Base-by-base conservation (phyloP, 495 filamentous ascomycete species). In the Mycothermus thermophilus region DNA sequence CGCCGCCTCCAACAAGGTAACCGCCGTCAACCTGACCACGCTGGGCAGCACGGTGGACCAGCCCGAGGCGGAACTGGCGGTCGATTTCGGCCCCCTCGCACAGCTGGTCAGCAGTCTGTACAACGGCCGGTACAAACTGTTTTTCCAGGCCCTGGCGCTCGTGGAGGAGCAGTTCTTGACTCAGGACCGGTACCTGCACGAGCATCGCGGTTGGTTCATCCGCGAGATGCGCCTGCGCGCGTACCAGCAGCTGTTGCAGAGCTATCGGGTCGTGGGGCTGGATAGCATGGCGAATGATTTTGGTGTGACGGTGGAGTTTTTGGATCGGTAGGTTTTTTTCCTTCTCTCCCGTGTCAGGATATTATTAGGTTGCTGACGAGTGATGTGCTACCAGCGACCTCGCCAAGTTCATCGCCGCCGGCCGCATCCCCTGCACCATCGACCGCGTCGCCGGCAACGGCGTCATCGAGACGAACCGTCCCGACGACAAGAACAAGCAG, bases 401-500 rank as follows among this genome's bases (percentile, higher is more conserved):
- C 35, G 83, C 86, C 54, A 93, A 86, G 55, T 97, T 96, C 62
- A 97, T 97, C 50, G 88, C 90, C 6, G 84, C 75, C 42, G 83
- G 86, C 60, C 78, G 90, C 48, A 82, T 97, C 46, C 75, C 87
- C 10, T 95, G 88, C 68, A 93, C 83, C 18, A 95, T 97, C 46
- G 90, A 97, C 64, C 83, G 90, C 30, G 92, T 97, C 41, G 61
- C 64, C 0, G 67, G 69, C 40, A 86, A 90, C 45, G 88, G 86
- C 24, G 81, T 96, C 51, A 95, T 97, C 50, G 92, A 96, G 68
- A 97, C 88, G 17, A 93, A 93, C 61, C 70, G 92, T 32, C 87
- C 90, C 3, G 92, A 95, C 51, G 85, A 93, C 58, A 96, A 96
- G 74, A 94, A 95, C 68, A 93, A 92, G 67, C 90, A 97, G 59